These are phyloP conservation scores for Marasmius fiardii DNA, from an alignment of 1,284 basidiomycete genomes.

Conservation along the genomic window DNA sequence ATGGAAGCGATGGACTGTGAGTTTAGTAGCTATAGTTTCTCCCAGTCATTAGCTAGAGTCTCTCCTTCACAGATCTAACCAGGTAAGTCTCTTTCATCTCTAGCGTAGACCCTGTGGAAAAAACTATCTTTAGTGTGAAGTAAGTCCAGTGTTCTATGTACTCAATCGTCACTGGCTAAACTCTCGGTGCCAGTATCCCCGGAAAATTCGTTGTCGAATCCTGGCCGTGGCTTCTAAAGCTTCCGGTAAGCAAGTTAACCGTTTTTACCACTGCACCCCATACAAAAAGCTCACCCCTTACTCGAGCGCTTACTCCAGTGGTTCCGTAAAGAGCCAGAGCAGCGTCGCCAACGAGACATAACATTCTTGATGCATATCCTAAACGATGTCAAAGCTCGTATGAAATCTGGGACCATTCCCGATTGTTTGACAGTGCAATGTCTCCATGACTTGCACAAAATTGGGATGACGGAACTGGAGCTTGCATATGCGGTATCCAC, in stretches of 20 bases:
- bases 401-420: slow-evolving; percentile 36
- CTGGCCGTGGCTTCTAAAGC: slow-evolving; percentile 45
- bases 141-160: slow-evolving; percentile 12
- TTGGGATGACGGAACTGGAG: slow-evolving; percentile 41
- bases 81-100: slow-evolving; percentile 24
- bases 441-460: slow-evolving; percentile 34
- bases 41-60: not conserved
- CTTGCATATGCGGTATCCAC: slow-evolving; percentile 44
- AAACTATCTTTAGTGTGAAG: slow-evolving; percentile 29
- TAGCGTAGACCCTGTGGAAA: not conserved
- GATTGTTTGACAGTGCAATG: slow-evolving; percentile 43
- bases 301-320: slow-evolving; percentile 35
- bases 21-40: slow-evolving; percentile 15
- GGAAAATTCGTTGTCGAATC: slow-evolving; percentile 52
- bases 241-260: slow-evolving; percentile 29
- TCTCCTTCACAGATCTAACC: slow-evolving; percentile 26
- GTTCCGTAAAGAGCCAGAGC: slow-evolving; percentile 41
- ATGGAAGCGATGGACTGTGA: slow-evolving; percentile 40
- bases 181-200: slow-evolving; percentile 36
- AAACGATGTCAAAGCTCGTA: slow-evolving; percentile 42
- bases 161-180: not conserved
- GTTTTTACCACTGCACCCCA: not conserved
- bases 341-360: slow-evolving; percentile 37
- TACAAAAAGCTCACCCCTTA: slow-evolving; percentile 5
- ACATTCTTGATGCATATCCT: slow-evolving; percentile 39